Base-by-base conservation (phyloP, 2,329 filamentous ascomycete species). In the Phyllosticta capitalensis region DNA sequence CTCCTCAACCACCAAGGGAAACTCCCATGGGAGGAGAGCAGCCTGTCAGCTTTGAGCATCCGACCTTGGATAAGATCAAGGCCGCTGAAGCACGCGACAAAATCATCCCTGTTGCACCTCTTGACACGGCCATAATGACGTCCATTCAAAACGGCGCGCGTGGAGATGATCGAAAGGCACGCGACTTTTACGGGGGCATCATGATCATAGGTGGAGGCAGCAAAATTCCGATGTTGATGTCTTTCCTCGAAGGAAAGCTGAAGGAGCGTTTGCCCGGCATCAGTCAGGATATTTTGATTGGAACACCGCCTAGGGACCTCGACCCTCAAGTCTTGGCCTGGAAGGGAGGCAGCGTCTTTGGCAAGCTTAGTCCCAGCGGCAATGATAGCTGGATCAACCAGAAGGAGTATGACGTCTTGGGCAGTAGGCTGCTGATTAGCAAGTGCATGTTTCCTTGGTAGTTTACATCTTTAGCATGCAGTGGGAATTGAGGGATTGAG, bases 271-370 rank as follows among this genome's bases (percentile, higher is more conserved):
- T 81, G 56, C 81, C 83, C 0, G 78, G 76, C n/a, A 82, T 81
- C 64, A 76, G 78, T 5, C 85, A 94, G 80, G 80, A 85, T 64
- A 83, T 88, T 59, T 77, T 87, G 63, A 83, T 88, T 22, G 83
- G 82, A 1, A 79, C 81, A 20, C 84, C 85, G n/a, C 94, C 94
- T 0, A 81, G 92, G 67, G 94, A 99, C 67, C 87, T 99, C 77
- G 94, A 99, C 74, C 90, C 94, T 62, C 91, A 96, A 74, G 92
- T 97, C n/a, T 88, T 97, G 57, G 86, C 87, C 9, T 99, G 94
- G 94, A 99, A 99, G 80, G 94, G 94, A 3, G 94, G 90, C 0
- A 96, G 91, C 70, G 92, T 99, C 17, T 99, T 96, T 78, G 92
- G 90, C 2, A 91, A 95, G 76, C 77, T 97, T 66, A 83, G 86